These are phyloP conservation scores for Elaeis oleifera DNA, from an alignment of 202 grass and related monocot genomes.

Conservation along the genomic window DNA sequence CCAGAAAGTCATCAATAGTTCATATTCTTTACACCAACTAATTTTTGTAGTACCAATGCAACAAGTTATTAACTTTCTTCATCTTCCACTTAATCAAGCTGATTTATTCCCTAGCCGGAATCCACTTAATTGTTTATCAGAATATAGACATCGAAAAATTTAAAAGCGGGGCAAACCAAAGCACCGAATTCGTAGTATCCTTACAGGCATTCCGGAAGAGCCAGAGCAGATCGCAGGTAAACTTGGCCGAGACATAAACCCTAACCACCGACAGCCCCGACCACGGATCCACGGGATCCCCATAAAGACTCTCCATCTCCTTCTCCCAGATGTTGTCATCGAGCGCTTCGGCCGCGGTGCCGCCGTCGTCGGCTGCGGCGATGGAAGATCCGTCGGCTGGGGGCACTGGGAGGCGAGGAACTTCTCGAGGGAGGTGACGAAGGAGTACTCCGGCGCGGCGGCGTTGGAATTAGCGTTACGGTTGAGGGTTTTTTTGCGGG, in stretches of 20 bases:
- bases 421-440: constrained; percentile 63
- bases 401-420: constrained; percentile 1
- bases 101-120: too few relatives aligned
- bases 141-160: background rate
- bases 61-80: too few relatives aligned
- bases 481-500: constrained; percentile 14
- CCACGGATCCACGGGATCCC: constrained; percentile 29
- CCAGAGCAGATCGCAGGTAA: constrained; percentile 82
- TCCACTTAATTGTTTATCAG: background rate
- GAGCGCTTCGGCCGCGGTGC: constrained; percentile 7
- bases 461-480: background rate
- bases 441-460: constrained; percentile 26
- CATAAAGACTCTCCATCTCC: constrained; percentile 34
- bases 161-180: constrained; percentile 14
- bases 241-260: constrained; percentile 78
- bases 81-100: too few relatives aligned
- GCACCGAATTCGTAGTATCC: constrained; percentile 73
- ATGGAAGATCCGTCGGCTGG: background rate
- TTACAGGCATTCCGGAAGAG: constrained; percentile 39
- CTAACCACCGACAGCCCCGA: constrained; percentile 41
- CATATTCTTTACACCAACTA: too few relatives aligned
- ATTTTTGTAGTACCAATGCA: too few relatives aligned
- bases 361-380: background rate
- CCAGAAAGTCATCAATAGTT: too few relatives aligned
- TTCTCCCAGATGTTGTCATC: constrained; percentile 33